Percentiles rank a stretch among this genome's conserved stretches.
phyloP scores from a whole-genome alignment of 1,284 basidiomycete genomes.

The Mycosarcoma maydis region DNA sequence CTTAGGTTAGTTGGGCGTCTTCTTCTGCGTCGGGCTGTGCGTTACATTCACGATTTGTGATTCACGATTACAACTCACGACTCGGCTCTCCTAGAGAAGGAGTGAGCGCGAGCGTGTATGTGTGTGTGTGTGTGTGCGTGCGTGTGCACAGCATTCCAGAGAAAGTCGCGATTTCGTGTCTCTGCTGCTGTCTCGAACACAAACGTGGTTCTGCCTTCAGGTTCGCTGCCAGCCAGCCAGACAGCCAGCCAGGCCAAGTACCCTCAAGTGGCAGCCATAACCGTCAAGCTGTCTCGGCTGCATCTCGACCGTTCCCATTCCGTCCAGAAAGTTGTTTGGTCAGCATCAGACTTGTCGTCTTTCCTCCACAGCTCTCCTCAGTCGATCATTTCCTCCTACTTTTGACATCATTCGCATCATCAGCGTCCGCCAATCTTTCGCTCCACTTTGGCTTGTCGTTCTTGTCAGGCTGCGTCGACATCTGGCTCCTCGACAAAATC shows the following conservation, averaged over 20 bases:
- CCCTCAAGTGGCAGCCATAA: too few relatives aligned
- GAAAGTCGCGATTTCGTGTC: constrained; percentile 4
- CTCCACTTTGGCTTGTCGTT: not conserved
- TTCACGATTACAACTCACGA: too few relatives aligned
- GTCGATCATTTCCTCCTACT: not conserved
- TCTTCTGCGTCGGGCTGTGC: constrained; percentile 2
- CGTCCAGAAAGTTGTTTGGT: constrained; percentile 2
- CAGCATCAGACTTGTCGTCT: not conserved
- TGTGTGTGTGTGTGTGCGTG: constrained; percentile 1
- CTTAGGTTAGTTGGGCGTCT: not conserved
- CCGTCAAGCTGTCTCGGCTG: constrained; percentile 9
- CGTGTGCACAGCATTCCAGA: constrained; percentile 16
- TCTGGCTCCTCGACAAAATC: too few relatives aligned
- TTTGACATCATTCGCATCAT: not conserved
- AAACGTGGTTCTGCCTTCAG: constrained; percentile 12
- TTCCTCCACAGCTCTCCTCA: constrained; percentile 2
- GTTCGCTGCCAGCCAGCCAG: not conserved
- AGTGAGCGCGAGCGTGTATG: too few relatives aligned
- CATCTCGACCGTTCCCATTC: constrained; percentile 1
- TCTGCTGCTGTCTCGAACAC: constrained; percentile 1
- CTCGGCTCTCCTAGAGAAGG: too few relatives aligned
- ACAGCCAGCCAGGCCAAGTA: not conserved
- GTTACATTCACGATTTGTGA: not conserved
- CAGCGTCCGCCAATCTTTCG: constrained; percentile 1
- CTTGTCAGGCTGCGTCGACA: not conserved